phyloP scores from a whole-genome alignment of 1,284 basidiomycete species.

The Crepidotus sp. region DNA sequence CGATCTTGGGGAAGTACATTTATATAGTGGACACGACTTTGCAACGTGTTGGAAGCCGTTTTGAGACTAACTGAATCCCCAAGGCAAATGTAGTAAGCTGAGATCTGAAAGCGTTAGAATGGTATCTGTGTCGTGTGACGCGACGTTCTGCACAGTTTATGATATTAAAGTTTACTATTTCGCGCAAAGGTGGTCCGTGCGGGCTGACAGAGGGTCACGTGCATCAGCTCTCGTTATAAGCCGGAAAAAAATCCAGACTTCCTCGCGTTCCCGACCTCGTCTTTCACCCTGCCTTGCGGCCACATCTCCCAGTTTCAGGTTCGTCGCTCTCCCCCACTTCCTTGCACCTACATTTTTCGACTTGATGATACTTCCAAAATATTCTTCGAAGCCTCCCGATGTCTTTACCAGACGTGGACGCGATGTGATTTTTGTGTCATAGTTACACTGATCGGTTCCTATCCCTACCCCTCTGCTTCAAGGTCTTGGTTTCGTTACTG shows the following conservation, averaged over 20 bases:
- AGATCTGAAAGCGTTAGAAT: too few species aligned
- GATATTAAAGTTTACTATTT: too few species aligned
- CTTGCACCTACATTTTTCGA: constrained; percentile 1
- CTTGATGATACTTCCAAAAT: constrained; percentile 15
- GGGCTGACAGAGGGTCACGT: too few species aligned
- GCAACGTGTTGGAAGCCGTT: constrained; percentile 10
- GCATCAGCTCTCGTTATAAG: too few species aligned
- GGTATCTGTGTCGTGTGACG: too few species aligned
- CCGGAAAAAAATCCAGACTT: too few species aligned
- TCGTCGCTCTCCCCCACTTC: not conserved
- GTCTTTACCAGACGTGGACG: constrained; percentile 20
- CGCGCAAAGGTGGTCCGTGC: not conserved
- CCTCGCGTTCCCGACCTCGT: too few species aligned
- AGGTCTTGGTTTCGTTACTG: constrained; percentile 8
- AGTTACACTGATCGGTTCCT: constrained; percentile 76
- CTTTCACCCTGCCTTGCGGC: too few species aligned
- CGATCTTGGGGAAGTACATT: constrained; percentile 2
- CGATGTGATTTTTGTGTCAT: constrained; percentile 56
- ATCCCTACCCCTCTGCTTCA: not conserved
- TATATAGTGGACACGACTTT: constrained; percentile 9
- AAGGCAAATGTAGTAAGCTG: not conserved
- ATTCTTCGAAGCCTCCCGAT: constrained; percentile 10
- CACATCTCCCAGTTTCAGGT: too few species aligned
- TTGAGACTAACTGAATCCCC: not conserved
- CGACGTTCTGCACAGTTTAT: too few species aligned